Base-by-base conservation (phyloP, 2,329 filamentous ascomycete species). In the Sporothrix brasiliensis region DNA sequence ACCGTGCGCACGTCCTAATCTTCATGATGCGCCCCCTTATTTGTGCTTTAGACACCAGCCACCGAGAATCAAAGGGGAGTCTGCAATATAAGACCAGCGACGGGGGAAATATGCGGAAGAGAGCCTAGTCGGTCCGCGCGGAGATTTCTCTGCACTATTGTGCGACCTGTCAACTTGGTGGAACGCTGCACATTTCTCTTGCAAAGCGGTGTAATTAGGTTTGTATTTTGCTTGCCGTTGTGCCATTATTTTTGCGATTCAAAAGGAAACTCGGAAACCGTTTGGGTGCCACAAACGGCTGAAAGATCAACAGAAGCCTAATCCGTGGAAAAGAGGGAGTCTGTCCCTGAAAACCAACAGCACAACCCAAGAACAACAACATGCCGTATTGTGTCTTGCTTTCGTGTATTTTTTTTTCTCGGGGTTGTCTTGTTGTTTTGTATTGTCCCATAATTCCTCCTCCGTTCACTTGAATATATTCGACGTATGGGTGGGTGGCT, bases 121-220 rank as follows among this genome's bases (percentile, higher is more conserved):
- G 13, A 9, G 34, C 34, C 34, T 7, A 34, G 4, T 9, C 34
- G 30, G 52, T 68, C 52, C 30, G 52, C 52, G 47, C 66, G 52
- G 66, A 68, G 52, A 58, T 34, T 68, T 56, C 27, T 44, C 66
- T 53, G 44, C 56, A 44, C 21, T 56, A 56, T 50, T 63, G 44
- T 70, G 53, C 52, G 39, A 67, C 60, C 68, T 70, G 60, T 53
- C 60, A 70, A 67, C 19, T 27, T 47, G 69, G 60, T 53, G 69
- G 44, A 34, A 70, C 69, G 47, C 41, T 44, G 34, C 68, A 44
- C 56, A 21, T 34, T 39, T 34, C 16, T 52, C 24, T 58, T 66
- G 44, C 44, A 53, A 30, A 21, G 21, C 27, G 44, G 7, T 14
- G 50, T 9, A 53, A 11, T 50, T 56, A 47, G 6, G 13, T 7